These are phyloP conservation scores for Aotearoamyces nothofagi DNA, from an alignment of 2,329 filamentous ascomycete species.

Conservation along the genomic window DNA sequence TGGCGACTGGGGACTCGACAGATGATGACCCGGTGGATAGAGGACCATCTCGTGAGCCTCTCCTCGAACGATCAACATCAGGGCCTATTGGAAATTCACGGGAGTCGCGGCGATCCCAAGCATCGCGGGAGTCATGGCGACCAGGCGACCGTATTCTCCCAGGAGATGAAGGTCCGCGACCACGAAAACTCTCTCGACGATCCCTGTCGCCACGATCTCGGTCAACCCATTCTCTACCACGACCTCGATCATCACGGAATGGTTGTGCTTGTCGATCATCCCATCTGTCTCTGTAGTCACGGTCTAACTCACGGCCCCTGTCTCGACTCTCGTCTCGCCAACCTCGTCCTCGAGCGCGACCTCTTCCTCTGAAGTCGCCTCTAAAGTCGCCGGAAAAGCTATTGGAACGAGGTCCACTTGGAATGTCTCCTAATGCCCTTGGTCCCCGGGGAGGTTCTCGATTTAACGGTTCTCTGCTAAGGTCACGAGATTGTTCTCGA, in stretches of 20 bases:
- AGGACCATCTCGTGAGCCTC: constrained; percentile 59
- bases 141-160: constrained; percentile 48
- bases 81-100: constrained; percentile 42
- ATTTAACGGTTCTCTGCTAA: constrained; percentile 23
- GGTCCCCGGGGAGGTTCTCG: constrained; percentile 71
- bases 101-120: constrained; percentile 22
- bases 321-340: constrained; percentile 47
- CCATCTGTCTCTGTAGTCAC: constrained; percentile 39
- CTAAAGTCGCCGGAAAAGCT: constrained; percentile 51
- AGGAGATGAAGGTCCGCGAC: constrained; percentile 46
- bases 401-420: constrained; percentile 50
- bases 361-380: constrained; percentile 33
- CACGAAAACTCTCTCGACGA: constrained; percentile 23
- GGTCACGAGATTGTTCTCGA: constrained; percentile 27
- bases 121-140: constrained; percentile 47
- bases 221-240: constrained; percentile 28
- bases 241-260: constrained; percentile 43
- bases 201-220: constrained; percentile 36
- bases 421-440: constrained; percentile 50
- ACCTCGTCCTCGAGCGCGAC: constrained; percentile 36
- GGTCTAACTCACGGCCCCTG: constrained; percentile 27
- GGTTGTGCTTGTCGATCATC: constrained; percentile 28
- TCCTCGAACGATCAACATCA: constrained; percentile 50
- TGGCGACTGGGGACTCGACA: constrained; percentile 35
- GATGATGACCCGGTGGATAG: constrained; percentile 56